A percentile compares a stretch with the other conserved stretches of the same genome.
Evolutionary conservation across 176 grass and related monocot genomes (phyloP).

Genomic region (Aegilops bicornis): DNA sequence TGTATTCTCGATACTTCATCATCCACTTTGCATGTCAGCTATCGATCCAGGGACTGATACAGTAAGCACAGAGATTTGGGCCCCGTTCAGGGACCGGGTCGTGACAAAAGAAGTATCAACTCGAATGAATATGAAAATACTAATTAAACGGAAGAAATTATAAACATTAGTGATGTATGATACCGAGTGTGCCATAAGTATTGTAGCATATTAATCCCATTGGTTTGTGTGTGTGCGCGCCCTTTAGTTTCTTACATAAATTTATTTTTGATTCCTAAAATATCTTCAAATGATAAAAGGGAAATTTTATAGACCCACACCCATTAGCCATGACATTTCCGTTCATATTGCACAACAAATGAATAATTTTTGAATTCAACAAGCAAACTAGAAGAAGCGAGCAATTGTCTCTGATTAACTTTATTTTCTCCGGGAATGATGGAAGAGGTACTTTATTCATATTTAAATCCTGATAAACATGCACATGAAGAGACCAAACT

Average conservation of each 20-base stretch:
- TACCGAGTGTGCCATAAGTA: too few relatives aligned
- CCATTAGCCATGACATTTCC: background rate
- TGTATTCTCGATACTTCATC: too few relatives aligned
- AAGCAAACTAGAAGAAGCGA: background rate
- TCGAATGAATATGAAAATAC: background rate
- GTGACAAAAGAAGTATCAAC: background rate
- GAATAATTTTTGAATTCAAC: background rate
- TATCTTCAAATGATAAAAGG: background rate
- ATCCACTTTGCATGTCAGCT: too few relatives aligned
- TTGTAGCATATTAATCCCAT: too few relatives aligned
- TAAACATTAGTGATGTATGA: background rate
- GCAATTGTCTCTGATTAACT: background rate
- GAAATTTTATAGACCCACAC: background rate
- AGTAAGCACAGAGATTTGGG: too few relatives aligned
- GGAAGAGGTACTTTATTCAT: background rate
- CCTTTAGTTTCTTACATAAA: background rate
- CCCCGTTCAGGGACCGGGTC: too few relatives aligned
- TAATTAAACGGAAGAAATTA: background rate
- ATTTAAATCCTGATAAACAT: background rate
- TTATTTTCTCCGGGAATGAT: background rate
- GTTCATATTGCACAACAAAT: background rate
- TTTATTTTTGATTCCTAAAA: background rate
- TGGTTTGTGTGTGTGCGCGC: background rate
- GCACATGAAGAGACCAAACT: background rate
- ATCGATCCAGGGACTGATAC: too few relatives aligned